Percentiles rank a stretch among this genome's conserved stretches.
Evolutionary conservation across 1,284 basidiomycete genomes (phyloP).

Genomic region (Marasmius fiardii): DNA sequence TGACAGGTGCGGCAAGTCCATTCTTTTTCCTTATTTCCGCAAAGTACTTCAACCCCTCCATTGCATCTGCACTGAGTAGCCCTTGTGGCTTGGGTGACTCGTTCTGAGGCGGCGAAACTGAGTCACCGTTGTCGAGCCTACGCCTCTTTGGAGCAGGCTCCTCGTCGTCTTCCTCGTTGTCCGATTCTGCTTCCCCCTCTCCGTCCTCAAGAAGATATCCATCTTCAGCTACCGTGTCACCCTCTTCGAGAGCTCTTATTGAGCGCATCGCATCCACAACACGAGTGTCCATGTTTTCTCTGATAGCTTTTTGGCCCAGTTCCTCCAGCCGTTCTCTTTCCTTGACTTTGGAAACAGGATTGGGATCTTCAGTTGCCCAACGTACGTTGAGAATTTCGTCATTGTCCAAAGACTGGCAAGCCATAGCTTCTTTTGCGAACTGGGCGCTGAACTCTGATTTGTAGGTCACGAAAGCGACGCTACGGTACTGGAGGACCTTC

Average conservation of each 20-base stretch:
- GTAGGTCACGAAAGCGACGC: constrained; percentile 97
- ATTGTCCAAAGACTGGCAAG: constrained; percentile 95
- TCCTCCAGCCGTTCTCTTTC: constrained; percentile 83
- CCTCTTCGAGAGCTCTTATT: constrained; percentile 85
- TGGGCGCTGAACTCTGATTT: constrained; percentile 84
- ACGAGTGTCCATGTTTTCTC: constrained; percentile 76
- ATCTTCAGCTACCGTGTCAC: constrained; percentile 50
- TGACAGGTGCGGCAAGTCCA: constrained; percentile 28
- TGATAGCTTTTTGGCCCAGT: constrained; percentile 81
- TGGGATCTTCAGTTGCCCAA: constrained; percentile 97
- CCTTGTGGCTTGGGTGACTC: constrained; percentile 39
- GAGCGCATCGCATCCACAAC: constrained; percentile 85
- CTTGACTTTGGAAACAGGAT: constrained; percentile 81
- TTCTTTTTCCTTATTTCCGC: constrained; percentile 71
- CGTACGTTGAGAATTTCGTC: constrained; percentile 98
- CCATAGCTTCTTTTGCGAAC: constrained; percentile 99
- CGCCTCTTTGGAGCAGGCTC: constrained; percentile 38
- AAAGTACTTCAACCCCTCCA: constrained; percentile 86
- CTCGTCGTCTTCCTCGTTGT: constrained; percentile 30
- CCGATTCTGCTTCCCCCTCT: constrained; percentile 34
- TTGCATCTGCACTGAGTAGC: constrained; percentile 72
- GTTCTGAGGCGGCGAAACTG: constrained; percentile 21
- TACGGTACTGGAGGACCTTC: constrained; percentile 89
- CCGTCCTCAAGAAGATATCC: constrained; percentile 29
- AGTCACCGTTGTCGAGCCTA: constrained; percentile 27